phyloP scores from a whole-genome alignment of 768 basidiomycete species.

The Collybiopsis luxurians region DNA sequence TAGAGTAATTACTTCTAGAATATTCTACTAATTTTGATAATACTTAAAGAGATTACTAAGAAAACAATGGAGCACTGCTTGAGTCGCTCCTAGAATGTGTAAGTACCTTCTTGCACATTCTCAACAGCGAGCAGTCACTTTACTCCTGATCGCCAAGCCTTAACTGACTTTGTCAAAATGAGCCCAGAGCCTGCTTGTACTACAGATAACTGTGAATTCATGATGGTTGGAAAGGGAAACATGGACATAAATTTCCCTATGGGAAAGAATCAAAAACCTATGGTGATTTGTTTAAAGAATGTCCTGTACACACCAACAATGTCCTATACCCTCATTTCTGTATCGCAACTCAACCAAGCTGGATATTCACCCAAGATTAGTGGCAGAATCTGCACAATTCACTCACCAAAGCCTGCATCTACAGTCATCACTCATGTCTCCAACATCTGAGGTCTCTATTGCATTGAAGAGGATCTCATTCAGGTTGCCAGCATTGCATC shows the following conservation, averaged over 20 bases:
- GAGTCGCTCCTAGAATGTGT: too few relatives aligned
- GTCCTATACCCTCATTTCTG: too few relatives aligned
- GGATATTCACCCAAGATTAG: constrained; percentile 14
- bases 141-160: too few relatives aligned
- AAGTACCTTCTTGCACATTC: too few relatives aligned
- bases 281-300: constrained; percentile 19
- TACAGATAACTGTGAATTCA: constrained; percentile 24
- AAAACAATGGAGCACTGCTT: too few relatives aligned
- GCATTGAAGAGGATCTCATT: constrained; percentile 3
- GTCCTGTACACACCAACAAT: constrained; percentile 25
- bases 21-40: too few relatives aligned
- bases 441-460: constrained; percentile 22
- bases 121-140: too few relatives aligned
- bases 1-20: too few relatives aligned
- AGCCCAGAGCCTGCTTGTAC: constrained; percentile 19
- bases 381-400: constrained; percentile 11
- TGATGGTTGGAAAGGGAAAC: constrained; percentile 26
- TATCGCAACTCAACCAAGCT: constrained; percentile 14
- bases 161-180: constrained; percentile 19
- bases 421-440: constrained; percentile 19
- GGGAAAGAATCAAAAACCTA: constrained; percentile 12
- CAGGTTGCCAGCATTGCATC: neutral
- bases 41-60: too few relatives aligned
- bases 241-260: constrained; percentile 22
- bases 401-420: constrained; percentile 2